A percentile compares a stretch with the other conserved stretches of the same genome.
phyloP scores from a whole-genome alignment of 1,284 basidiomycete genomes.

The Microstroma glucosiphilum region DNA sequence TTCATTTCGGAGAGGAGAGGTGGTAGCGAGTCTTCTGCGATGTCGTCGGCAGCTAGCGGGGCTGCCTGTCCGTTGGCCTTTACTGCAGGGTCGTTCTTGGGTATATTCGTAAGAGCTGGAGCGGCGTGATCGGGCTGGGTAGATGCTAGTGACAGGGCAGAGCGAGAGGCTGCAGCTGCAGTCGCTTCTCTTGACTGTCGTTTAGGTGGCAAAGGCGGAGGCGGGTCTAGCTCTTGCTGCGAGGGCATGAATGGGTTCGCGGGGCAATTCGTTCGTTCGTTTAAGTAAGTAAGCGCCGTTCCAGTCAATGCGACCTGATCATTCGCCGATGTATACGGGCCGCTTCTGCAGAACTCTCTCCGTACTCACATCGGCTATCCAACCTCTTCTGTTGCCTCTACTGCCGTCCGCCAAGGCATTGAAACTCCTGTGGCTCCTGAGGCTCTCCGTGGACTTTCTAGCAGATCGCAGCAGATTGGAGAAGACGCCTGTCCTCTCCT shows the following conservation, averaged over 20 bases:
- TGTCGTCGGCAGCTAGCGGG: no score
- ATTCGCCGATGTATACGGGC: no score
- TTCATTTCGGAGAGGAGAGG: no score
- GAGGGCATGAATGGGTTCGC: background rate
- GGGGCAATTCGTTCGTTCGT: no score
- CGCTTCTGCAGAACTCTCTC: no score
- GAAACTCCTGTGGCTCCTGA: background rate
- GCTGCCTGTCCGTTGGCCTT: no score
- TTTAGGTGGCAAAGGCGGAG: background rate
- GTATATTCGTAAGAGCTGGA: no score
- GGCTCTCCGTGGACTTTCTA: background rate
- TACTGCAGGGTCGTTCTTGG: no score
- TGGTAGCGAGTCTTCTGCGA: no score
- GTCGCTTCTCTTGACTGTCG: background rate
- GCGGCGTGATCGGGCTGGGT: no score
- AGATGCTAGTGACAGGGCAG: background rate
- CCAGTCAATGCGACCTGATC: no score
- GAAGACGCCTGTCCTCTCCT: background rate
- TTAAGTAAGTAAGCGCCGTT: no score
- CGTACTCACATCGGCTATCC: background rate
- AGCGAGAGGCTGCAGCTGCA: background rate
- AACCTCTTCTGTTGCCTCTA: background rate
- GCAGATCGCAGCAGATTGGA: background rate
- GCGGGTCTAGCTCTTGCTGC: constrained; percentile 2
- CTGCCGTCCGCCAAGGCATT: background rate